Percentiles rank a stretch among this genome's conserved stretches.
These are phyloP conservation scores for Ceratocystis harringtonii DNA, from an alignment of 2,329 filamentous ascomycete genomes.

Conservation along the genomic window DNA sequence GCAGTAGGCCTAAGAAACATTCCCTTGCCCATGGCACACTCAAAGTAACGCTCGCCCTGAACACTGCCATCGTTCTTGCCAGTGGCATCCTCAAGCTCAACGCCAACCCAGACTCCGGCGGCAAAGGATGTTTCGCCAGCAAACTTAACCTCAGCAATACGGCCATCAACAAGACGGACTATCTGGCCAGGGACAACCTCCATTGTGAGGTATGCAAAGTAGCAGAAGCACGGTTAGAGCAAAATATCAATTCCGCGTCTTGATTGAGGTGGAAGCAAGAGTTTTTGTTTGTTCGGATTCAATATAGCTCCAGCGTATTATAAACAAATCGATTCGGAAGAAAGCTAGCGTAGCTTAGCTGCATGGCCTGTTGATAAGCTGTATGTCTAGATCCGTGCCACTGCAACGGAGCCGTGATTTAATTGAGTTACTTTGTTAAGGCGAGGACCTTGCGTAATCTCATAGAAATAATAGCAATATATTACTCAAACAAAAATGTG, in stretches of 20 bases:
- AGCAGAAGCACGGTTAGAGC: no score
- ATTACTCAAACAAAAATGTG: background rate
- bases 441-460: background rate
- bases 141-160: constrained; percentile 64
- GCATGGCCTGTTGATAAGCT: background rate
- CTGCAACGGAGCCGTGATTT: background rate
- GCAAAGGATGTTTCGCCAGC: constrained; percentile 68
- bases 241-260: background rate
- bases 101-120: constrained; percentile 68
- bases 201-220: background rate
- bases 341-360: background rate
- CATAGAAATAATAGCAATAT: background rate
- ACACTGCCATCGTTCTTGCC: constrained; percentile 95
- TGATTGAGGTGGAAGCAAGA: no score
- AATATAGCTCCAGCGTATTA: no score
- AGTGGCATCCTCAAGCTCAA: constrained; percentile 65
- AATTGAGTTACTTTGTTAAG: background rate
- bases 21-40: constrained; percentile 58
- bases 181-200: constrained; percentile 43
- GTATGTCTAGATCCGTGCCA: background rate
- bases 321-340: background rate
- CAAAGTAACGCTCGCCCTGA: constrained; percentile 75
- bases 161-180: constrained; percentile 60
- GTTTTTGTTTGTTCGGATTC: no score
- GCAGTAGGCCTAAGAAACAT: constrained; percentile 75